Percentiles rank a stretch among this genome's conserved stretches.
phyloP scores from a whole-genome alignment of 2,329 filamentous ascomycete species.

The Phialophora tarda region DNA sequence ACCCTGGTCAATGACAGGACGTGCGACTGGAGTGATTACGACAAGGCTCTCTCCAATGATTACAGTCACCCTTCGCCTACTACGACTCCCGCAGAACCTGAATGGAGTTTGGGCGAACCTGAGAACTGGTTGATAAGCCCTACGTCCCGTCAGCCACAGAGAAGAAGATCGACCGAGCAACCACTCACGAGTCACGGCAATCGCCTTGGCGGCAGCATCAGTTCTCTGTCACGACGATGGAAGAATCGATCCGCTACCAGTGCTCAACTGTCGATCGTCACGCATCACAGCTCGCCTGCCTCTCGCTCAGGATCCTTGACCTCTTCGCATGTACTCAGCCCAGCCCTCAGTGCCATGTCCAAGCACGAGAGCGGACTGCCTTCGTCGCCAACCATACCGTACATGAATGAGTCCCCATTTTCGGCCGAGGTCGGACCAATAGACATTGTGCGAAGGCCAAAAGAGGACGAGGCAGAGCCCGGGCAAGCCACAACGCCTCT shows the following conservation, averaged over 20 bases:
- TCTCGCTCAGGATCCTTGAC: slow-evolving; percentile 51
- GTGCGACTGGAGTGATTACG: slow-evolving; percentile 45
- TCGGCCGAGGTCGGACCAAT: slow-evolving; percentile 58
- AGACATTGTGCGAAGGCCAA: slow-evolving; percentile 60
- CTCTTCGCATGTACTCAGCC: slow-evolving; percentile 48
- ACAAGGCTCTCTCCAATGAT: slow-evolving; percentile 37
- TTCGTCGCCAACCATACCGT: slow-evolving; percentile 67
- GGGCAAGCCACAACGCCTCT: slow-evolving; percentile 79
- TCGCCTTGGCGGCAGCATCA: slow-evolving; percentile 67
- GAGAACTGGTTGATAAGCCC: slow-evolving; percentile 29
- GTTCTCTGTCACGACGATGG: slow-evolving; percentile 62
- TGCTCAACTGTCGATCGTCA: slow-evolving; percentile 61
- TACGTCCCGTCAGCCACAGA: slow-evolving; percentile 55
- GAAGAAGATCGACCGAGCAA: slow-evolving; percentile 64
- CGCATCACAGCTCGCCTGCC: slow-evolving; percentile 63
- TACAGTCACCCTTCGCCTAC: slow-evolving; percentile 25
- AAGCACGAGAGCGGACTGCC: slow-evolving; percentile 61
- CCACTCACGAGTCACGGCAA: slow-evolving; percentile 67
- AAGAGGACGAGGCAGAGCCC: slow-evolving; percentile 60
- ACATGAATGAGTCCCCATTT: slow-evolving; percentile 59
- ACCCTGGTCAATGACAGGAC: slow-evolving; percentile 32
- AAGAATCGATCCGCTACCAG: slow-evolving; percentile 55
- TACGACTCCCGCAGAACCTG: slow-evolving; percentile 28
- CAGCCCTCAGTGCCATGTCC: slow-evolving; percentile 45
- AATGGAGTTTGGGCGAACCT: slow-evolving; percentile 33